A percentile compares a stretch with the other conserved stretches of the same genome.
phyloP scores from a whole-genome alignment of 2,329 filamentous ascomycete genomes.

The Venturia pyrina region DNA sequence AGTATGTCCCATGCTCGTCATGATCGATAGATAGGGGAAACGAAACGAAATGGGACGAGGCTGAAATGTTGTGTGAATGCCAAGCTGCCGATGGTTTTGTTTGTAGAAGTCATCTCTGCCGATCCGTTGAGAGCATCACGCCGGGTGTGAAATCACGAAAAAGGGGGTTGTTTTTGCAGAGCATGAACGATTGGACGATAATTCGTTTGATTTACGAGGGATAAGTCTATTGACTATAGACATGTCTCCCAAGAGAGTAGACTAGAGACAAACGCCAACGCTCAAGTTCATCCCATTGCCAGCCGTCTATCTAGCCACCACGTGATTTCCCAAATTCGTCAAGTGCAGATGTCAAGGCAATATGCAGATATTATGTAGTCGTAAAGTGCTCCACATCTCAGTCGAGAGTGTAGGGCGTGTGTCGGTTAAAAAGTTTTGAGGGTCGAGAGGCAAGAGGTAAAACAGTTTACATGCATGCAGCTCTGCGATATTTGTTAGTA shows the following conservation, averaged over 20 bases:
- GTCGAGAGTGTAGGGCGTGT: background rate
- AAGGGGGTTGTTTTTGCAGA: too few relatives aligned
- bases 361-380: background rate
- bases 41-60: too few relatives aligned
- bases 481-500: background rate
- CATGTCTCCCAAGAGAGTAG: background rate
- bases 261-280: background rate
- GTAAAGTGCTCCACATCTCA: background rate
- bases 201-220: background rate
- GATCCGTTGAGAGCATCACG: too few relatives aligned
- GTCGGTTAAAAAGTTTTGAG: background rate
- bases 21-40: too few relatives aligned
- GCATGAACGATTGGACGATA: background rate
- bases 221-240: background rate
- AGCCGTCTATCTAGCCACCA: background rate
- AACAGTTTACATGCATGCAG: slow-evolving; percentile 11
- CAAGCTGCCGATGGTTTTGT: too few relatives aligned
- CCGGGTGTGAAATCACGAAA: too few relatives aligned
- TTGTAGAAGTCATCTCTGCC: too few relatives aligned
- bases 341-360: background rate
- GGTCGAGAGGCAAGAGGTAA: background rate
- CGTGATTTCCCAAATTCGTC: background rate
- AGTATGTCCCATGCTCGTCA: too few relatives aligned
- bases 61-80: too few relatives aligned
- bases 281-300: background rate